phyloP scores from a whole-genome alignment of 768 basidiomycete genomes.

The Dioszegia hungarica region DNA sequence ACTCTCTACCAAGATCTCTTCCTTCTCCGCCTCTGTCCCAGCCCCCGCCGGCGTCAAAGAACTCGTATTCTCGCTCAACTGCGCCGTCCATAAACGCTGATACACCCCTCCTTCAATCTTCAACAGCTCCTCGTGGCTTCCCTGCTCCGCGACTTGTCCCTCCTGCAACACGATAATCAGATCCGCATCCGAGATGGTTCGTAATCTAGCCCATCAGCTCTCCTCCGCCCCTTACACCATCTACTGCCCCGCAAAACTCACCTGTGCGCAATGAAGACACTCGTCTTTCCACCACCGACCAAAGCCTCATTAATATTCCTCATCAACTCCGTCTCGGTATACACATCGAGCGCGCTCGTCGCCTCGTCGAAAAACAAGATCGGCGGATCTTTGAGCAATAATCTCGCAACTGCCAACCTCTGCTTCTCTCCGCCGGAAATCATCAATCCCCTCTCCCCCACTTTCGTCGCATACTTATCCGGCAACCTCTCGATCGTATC shows the following conservation, averaged over 20 bases:
- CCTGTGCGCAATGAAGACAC: slow-evolving; percentile 90
- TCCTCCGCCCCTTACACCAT: too few relatives aligned
- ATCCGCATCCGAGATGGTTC: slow-evolving; percentile 54
- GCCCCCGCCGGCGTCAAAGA: not conserved
- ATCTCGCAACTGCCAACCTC: slow-evolving; percentile 84
- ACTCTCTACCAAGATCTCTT: not conserved
- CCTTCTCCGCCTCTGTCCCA: not conserved
- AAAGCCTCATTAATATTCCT: slow-evolving; percentile 79
- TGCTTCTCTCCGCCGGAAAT: slow-evolving; percentile 99
- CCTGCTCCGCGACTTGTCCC: slow-evolving; percentile 86
- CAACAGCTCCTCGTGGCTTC: slow-evolving; percentile 84
- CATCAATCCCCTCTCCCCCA: slow-evolving; percentile 96
- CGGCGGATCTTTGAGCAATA: slow-evolving; percentile 87
- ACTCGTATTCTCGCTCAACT: slow-evolving; percentile 38
- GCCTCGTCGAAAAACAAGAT: slow-evolving; percentile 99
- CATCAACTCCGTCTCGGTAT: slow-evolving; percentile 93
- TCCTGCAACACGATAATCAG: slow-evolving; percentile 88
- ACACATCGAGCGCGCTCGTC: slow-evolving; percentile 90
- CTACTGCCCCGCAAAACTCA: too few relatives aligned
- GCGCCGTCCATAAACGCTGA: slow-evolving; percentile 48
- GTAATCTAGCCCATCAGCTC: slow-evolving; percentile 1
- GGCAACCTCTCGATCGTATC: slow-evolving; percentile 72
- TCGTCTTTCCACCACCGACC: slow-evolving; percentile 73
- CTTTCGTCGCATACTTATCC: slow-evolving; percentile 80
- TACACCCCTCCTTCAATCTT: slow-evolving; percentile 55